phyloP scores from a whole-genome alignment of 2,329 filamentous ascomycete species.

The Botrytis squamosa region DNA sequence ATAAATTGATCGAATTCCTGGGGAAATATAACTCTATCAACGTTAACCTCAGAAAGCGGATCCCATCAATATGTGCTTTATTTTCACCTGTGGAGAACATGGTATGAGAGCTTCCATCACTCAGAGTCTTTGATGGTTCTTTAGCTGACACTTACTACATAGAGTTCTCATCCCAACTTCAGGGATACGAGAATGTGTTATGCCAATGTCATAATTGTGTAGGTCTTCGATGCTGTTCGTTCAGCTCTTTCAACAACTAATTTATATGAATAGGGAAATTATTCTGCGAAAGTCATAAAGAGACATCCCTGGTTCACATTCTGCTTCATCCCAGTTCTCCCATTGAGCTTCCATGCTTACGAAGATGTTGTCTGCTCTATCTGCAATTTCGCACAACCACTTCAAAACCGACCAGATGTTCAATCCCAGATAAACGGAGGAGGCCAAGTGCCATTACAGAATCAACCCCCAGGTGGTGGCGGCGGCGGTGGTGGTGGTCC shows the following conservation, averaged over 20 bases:
- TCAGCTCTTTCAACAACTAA: not conserved
- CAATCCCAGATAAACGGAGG: conserved; percentile 32
- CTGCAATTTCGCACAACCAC: conserved; percentile 72
- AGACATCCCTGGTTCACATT: conserved; percentile 74
- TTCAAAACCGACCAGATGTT: conserved; percentile 45
- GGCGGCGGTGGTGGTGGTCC: conserved; percentile 4
- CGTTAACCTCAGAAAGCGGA: conserved; percentile 11
- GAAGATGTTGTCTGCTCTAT: conserved; percentile 71
- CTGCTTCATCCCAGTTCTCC: conserved; percentile 73
- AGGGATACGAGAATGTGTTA: conserved; percentile 60
- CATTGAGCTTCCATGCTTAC: conserved; percentile 66
- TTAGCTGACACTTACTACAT: conserved; percentile 24
- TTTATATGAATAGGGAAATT: conserved; percentile 51
- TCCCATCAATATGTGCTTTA: conserved; percentile 23
- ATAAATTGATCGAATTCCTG: conserved; percentile 7
- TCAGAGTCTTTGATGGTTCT: not conserved
- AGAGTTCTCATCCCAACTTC: conserved; percentile 39
- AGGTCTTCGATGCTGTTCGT: conserved; percentile 21
- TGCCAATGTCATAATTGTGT: conserved; percentile 65
- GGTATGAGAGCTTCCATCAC: conserved; percentile 31
- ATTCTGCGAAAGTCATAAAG: conserved; percentile 59
- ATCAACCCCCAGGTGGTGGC: conserved; percentile 23
- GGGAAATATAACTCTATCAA: conserved; percentile 2
- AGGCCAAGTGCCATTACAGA: conserved; percentile 34
- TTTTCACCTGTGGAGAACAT: conserved; percentile 38